A percentile compares a stretch with the other conserved stretches of the same genome.
phyloP scores from a whole-genome alignment of 257 asterid species.

The Anisodus tanguticus region DNA sequence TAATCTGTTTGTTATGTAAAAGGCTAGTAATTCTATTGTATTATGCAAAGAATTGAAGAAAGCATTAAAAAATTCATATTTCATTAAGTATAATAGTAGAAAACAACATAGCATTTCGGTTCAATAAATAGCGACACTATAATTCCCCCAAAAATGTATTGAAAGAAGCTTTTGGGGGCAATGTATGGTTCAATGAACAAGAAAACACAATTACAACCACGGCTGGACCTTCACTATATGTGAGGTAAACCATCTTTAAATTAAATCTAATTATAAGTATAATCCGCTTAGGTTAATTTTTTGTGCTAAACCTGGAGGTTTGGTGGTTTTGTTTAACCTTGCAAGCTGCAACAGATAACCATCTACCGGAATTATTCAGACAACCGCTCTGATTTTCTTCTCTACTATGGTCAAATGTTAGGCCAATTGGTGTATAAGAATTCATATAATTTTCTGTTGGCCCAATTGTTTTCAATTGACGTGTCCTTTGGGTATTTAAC shows the following conservation, averaged over 20 bases:
- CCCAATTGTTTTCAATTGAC: background rate
- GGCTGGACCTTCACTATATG: slow-evolving; percentile 28
- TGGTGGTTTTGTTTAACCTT: slow-evolving; percentile 21
- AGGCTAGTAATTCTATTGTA: background rate
- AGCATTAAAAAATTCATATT: no score
- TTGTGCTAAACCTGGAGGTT: background rate
- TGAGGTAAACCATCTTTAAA: slow-evolving; percentile 6
- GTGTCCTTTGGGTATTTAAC: background rate
- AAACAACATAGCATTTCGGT: background rate
- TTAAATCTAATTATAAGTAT: background rate
- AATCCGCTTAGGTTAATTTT: background rate
- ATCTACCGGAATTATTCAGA: background rate
- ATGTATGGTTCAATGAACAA: background rate
- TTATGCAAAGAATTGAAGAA: background rate
- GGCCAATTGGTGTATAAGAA: background rate
- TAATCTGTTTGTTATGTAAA: background rate
- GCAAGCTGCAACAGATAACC: background rate
- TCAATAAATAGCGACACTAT: background rate
- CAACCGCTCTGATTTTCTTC: background rate
- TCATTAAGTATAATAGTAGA: background rate
- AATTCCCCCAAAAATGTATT: background rate
- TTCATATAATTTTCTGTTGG: background rate
- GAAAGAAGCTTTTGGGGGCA: background rate
- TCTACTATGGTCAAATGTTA: background rate
- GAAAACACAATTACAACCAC: background rate